Conservation (phyloP, 2,329 filamentous ascomycete species). For the Drechmeria coniospora region DNA sequence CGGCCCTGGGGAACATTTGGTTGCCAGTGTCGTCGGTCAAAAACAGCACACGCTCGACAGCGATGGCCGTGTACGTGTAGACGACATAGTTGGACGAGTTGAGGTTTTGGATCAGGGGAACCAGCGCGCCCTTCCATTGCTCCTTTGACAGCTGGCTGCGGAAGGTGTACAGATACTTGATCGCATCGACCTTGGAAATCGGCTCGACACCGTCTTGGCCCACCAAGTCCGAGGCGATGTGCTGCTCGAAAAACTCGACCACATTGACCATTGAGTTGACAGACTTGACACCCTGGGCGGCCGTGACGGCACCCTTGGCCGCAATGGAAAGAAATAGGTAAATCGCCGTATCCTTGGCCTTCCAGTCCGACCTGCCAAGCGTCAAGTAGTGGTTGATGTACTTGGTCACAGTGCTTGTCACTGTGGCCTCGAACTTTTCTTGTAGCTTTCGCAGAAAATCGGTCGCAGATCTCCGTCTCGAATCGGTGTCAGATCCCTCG, state of each 20-base stretch:
- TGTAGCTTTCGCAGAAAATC: slow-evolving; percentile 86
- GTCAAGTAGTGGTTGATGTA: slow-evolving; percentile 81
- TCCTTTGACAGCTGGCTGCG: slow-evolving; percentile 83
- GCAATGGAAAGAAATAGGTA: slow-evolving; percentile 93
- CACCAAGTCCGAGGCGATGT: slow-evolving; percentile 80
- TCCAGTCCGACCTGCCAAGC: slow-evolving; percentile 76
- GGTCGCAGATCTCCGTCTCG: slow-evolving; percentile 76
- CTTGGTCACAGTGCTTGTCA: slow-evolving; percentile 72
- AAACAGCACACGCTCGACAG: slow-evolving; percentile 83
- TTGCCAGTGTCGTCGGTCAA: slow-evolving; percentile 61
- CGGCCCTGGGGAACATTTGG: slow-evolving; percentile 63
- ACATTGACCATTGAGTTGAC: slow-evolving; percentile 81
- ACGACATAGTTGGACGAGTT: slow-evolving; percentile 87
- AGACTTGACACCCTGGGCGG: slow-evolving; percentile 77
- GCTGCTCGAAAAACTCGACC: slow-evolving; percentile 84
- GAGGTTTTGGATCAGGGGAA: slow-evolving; percentile 79
- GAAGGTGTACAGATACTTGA: slow-evolving; percentile 97
- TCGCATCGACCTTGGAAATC: slow-evolving; percentile 90
- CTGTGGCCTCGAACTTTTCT: slow-evolving; percentile 71
- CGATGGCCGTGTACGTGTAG: slow-evolving; percentile 93
- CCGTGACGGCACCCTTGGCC: slow-evolving; percentile 75
- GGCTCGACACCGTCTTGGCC: slow-evolving; percentile 54
- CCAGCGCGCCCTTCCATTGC: slow-evolving; percentile 82
- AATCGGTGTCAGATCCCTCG: slow-evolving; percentile 93
- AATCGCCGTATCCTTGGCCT: slow-evolving; percentile 93